Evolutionary conservation across 2,329 filamentous ascomycete genomes (phyloP), one percentile per base, ranked within the genome.

Genomic region (Ilyonectria destructans): DNA sequence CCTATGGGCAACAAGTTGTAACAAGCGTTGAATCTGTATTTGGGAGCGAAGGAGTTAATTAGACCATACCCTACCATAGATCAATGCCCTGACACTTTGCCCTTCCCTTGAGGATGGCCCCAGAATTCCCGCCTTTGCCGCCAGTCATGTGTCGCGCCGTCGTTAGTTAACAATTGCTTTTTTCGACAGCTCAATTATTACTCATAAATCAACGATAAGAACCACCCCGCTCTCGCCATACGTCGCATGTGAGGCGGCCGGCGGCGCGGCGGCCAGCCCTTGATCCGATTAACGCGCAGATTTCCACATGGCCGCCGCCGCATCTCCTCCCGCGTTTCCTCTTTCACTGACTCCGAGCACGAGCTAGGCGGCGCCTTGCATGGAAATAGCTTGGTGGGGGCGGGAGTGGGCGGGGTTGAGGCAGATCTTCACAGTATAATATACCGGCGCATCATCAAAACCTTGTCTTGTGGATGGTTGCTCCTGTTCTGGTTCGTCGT

Each of bases 251-350:
- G 8, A 51, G 15, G 15, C 49, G 49, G 58, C 48, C 58, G 58
- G 58, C 58, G 58, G 58, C 58, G 51, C 58, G 58, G 58, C 58
- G 58, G 58, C 58, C 58, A 61, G 7, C 21, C 21, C 26, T 61
- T 17, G 48, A 45, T 33, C 48, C 37, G 58, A 61, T 60, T 60
- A 52, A 26, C 35, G 49, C 37, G 58, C 48, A 55, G 29, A 55
- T 55, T 40, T 13, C 51, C 31, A 35, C 51, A 15, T 19, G 51
- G 31, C 51, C n/a, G 51, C 23, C 51, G 51, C 51, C 51, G 51
- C n/a, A 52, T 19, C 6, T 23, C 10, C 51, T 54, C 51, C 51
- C 51, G 51, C 51, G 31, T 35, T 54, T 54, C 51, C 51, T 54
- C 51, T 35, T 54, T 23, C n/a, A 54, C 19, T 31, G 29, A 6